Conservation (phyloP, 192 early-diverging fungal species). For the Cetraspora pellucida region DNA sequence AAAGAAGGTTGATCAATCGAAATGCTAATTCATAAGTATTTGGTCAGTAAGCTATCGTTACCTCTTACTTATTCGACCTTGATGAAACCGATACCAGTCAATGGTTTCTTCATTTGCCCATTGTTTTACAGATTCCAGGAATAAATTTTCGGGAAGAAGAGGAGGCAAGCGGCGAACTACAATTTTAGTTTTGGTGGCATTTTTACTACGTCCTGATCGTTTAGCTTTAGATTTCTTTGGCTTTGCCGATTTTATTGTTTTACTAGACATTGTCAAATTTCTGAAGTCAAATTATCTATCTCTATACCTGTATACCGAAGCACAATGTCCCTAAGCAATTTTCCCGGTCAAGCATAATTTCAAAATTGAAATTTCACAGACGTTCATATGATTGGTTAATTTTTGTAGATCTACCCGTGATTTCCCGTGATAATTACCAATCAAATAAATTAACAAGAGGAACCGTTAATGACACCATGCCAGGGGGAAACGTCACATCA, state of each 20-base stretch:
- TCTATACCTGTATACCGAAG: too few relatives aligned
- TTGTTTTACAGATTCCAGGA: conserved; percentile 60
- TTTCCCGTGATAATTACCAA: too few relatives aligned
- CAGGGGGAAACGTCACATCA: too few relatives aligned
- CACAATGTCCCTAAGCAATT: too few relatives aligned
- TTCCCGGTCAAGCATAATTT: too few relatives aligned
- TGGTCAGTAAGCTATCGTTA: conserved; percentile 31
- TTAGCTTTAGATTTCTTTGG: conserved; percentile 34
- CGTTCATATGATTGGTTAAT: too few relatives aligned
- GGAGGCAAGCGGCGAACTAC: conserved; percentile 79
- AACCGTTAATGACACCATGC: too few relatives aligned
- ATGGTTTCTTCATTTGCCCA: conserved; percentile 53
- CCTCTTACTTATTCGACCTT: conserved; percentile 78
- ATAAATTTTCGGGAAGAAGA: conserved; percentile 70
- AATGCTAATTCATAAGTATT: neutral
- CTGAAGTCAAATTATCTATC: too few relatives aligned
- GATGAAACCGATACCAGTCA: conserved; percentile 59
- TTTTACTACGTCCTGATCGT: conserved; percentile 41
- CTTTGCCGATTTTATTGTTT: neutral
- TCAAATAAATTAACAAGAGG: too few relatives aligned
- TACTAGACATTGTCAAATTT: neutral
- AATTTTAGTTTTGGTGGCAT: conserved; percentile 61
- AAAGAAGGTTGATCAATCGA: neutral
- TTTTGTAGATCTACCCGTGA: too few relatives aligned
- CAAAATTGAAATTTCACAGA: too few relatives aligned